A percentile compares a stretch with the other conserved stretches of the same genome.
Evolutionary conservation across 331 rosid genomes (phyloP).

Genomic region (Quercus lobata): DNA sequence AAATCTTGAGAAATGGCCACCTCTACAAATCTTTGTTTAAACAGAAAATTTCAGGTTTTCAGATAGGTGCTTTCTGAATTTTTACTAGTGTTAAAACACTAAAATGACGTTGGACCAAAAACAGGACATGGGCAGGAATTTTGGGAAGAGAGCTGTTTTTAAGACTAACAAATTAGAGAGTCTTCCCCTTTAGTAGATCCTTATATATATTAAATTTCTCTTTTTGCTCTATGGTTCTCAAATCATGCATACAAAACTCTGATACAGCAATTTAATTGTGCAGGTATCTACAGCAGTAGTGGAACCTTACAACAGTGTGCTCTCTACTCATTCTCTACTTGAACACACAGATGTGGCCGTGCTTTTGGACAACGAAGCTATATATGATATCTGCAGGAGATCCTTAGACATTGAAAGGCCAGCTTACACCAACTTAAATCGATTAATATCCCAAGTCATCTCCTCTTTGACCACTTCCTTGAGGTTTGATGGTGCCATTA

Average conservation of each 20-base stretch:
- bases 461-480: conserved; percentile 67
- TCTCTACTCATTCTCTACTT: conserved; percentile 56
- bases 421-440: conserved; percentile 55
- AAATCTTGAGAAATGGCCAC: background rate
- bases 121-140: background rate
- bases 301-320: conserved; percentile 71
- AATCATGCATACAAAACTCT: background rate
- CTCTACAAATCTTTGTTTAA: background rate
- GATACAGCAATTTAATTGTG: background rate
- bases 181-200: background rate
- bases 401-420: conserved; percentile 64
- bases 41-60: background rate
- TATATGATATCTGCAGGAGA: conserved; percentile 67
- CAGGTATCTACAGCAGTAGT: conserved; percentile 79
- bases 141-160: background rate
- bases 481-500: conserved; percentile 77
- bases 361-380: conserved; percentile 70
- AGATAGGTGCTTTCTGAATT: background rate
- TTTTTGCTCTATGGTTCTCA: background rate
- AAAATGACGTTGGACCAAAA: background rate
- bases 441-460: conserved; percentile 60
- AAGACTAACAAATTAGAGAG: background rate
- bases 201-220: background rate
- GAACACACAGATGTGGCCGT: conserved; percentile 67
- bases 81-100: background rate